Percentiles rank a stretch among this genome's conserved stretches.
Conservation (phyloP, 1,284 basidiomycete species). For the Ceratobasidium sp. region DNA sequence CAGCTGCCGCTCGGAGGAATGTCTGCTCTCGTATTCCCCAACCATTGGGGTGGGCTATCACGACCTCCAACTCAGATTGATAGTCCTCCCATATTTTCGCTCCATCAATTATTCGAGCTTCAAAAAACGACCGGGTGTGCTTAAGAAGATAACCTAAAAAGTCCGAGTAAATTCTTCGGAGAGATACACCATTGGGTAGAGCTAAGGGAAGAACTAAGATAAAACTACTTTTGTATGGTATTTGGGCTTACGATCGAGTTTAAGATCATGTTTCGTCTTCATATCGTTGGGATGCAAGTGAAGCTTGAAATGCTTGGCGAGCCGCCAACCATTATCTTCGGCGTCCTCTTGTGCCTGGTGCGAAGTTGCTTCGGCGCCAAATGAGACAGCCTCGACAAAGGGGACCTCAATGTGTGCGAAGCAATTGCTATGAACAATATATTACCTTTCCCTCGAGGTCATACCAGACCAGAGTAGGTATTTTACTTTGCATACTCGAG, state of each 20-base stretch:
- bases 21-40: conserved; percentile 42
- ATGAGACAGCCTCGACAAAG: conserved; percentile 26
- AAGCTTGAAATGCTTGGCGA: conserved; percentile 43
- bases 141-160: conserved; percentile 39
- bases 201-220: conserved; percentile 6
- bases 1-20: conserved; percentile 38
- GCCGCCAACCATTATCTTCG: conserved; percentile 33
- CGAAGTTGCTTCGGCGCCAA: conserved; percentile 37
- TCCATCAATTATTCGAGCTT: conserved; percentile 32
- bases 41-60: conserved; percentile 43
- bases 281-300: conserved; percentile 42
- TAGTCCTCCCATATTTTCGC: conserved; percentile 34
- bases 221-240: background rate
- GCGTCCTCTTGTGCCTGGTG: conserved; percentile 15
- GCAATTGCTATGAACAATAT: background rate
- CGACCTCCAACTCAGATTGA: conserved; percentile 14
- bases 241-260: conserved; percentile 16
- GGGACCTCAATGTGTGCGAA: background rate
- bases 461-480: conserved; percentile 15
- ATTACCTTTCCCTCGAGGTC: conserved; percentile 7
- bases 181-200: conserved; percentile 22
- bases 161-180: conserved; percentile 30
- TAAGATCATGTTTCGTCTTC: conserved; percentile 13
- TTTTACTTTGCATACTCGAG: background rate
- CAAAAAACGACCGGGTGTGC: conserved; percentile 36